phyloP scores from a whole-genome alignment of 768 basidiomycete species.

The Tulasnella sp. region DNA sequence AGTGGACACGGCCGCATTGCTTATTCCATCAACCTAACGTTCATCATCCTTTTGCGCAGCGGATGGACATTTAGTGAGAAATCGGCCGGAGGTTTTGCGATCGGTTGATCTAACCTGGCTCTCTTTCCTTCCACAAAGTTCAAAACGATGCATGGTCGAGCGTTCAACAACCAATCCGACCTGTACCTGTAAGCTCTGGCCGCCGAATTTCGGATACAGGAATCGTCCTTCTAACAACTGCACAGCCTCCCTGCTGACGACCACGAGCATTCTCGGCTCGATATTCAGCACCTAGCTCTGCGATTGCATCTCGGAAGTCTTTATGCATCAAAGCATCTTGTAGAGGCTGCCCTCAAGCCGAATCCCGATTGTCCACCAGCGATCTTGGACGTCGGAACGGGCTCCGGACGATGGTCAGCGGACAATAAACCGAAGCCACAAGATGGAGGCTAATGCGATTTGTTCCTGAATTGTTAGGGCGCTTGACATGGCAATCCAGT shows the following conservation, averaged over 20 bases:
- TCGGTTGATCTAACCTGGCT: neutral
- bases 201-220: neutral
- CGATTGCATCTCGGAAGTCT: conserved; percentile 5
- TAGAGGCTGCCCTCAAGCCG: neutral
- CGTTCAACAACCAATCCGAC: conserved; percentile 26
- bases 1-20: neutral
- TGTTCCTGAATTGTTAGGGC: conserved; percentile 20
- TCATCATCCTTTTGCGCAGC: neutral
- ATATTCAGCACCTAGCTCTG: conserved; percentile 16
- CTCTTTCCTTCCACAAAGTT: neutral
- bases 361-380: neutral
- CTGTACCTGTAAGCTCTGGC: neutral
- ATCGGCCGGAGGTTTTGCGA: neutral
- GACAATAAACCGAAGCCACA: neutral
- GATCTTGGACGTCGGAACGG: conserved; percentile 26
- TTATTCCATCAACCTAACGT: neutral
- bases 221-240: neutral
- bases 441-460: neutral
- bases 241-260: conserved; percentile 23
- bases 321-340: conserved; percentile 8
- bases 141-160: conserved; percentile 22
- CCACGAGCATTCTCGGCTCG: conserved; percentile 23
- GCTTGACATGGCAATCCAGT: conserved; percentile 22
- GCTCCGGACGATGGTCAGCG: conserved; percentile 24
- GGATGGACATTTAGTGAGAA: conserved; percentile 25